phyloP scores from a whole-genome alignment of 2,329 filamentous ascomycete species.

The Fusarium azukiicola region DNA sequence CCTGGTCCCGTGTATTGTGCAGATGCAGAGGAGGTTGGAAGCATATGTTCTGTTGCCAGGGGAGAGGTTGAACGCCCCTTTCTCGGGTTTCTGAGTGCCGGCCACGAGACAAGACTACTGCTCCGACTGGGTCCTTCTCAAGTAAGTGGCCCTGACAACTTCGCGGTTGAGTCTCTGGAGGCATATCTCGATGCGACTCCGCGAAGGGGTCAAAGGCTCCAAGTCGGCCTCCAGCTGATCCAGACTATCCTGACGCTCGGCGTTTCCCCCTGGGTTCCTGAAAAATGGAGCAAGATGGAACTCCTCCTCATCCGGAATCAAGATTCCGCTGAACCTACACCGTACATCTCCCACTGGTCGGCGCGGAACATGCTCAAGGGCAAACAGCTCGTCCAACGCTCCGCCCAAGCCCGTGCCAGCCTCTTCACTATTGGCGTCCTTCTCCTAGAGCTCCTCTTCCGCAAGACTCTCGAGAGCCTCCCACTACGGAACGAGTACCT shows the following conservation, averaged over 20 bases:
- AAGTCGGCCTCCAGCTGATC: background rate
- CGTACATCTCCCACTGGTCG: conserved; percentile 1
- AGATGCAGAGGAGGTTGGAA: background rate
- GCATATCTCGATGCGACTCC: background rate
- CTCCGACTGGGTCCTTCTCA: background rate
- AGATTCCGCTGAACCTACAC: background rate
- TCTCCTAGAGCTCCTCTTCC: background rate
- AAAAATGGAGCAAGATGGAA: background rate
- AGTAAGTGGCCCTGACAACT: background rate
- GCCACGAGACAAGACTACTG: background rate
- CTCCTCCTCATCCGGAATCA: background rate
- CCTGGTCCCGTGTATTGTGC: background rate
- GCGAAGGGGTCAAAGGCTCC: background rate
- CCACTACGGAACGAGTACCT: background rate
- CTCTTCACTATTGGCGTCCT: conserved; percentile 3
- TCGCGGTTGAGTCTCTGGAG: background rate
- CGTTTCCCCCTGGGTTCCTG: background rate
- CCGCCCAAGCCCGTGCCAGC: background rate
- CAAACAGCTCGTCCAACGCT: background rate
- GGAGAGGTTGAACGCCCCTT: background rate
- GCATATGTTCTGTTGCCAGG: background rate
- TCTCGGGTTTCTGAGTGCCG: background rate
- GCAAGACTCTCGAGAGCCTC: background rate
- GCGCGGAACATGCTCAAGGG: background rate
- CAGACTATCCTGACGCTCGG: background rate